A percentile compares a stretch with the other conserved stretches of the same genome.
Conservation (phyloP, 1,284 basidiomycete species). For the Blastosporella zonata region DNA sequence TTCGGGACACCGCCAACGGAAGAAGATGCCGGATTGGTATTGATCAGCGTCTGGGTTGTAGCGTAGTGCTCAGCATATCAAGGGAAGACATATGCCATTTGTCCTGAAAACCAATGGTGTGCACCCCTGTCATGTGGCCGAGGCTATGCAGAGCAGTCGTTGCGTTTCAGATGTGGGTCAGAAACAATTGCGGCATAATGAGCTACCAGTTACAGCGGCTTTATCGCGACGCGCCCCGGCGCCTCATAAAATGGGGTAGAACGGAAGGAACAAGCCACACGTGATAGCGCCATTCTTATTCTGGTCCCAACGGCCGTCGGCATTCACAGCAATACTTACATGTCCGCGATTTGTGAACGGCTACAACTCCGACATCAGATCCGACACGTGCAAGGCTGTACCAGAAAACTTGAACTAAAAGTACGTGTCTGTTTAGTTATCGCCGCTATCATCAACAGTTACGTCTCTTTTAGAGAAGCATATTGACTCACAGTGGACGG, state of each 20-base stretch:
- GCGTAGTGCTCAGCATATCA: too few species aligned
- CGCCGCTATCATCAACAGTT: not conserved
- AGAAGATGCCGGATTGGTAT: too few species aligned
- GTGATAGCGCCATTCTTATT: not conserved
- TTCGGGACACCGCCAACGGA: not conserved
- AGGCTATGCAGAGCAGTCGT: not conserved
- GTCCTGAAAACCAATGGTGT: too few species aligned
- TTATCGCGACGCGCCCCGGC: too few species aligned
- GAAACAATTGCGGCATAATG: too few species aligned
- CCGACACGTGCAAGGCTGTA: constrained; percentile 8
- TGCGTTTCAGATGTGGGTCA: too few species aligned
- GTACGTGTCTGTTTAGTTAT: not conserved
- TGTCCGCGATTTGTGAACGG: constrained; percentile 3
- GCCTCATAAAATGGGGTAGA: too few species aligned
- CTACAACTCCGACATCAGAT: constrained; percentile 5
- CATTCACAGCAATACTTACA: not conserved
- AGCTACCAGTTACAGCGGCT: too few species aligned
- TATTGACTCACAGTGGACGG: not conserved
- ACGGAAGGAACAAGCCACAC: not conserved
- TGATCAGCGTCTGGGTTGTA: too few species aligned
- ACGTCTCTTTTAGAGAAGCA: constrained; percentile 5
- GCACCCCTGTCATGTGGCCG: not conserved
- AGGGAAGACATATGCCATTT: not conserved
- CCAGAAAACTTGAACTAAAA: not conserved
- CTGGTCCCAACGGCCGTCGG: not conserved